Percentiles rank a stretch among this genome's conserved stretches.
These are phyloP conservation scores for Cladophialophora carrionii DNA, from an alignment of 2,329 filamentous ascomycete species.

Conservation along the genomic window DNA sequence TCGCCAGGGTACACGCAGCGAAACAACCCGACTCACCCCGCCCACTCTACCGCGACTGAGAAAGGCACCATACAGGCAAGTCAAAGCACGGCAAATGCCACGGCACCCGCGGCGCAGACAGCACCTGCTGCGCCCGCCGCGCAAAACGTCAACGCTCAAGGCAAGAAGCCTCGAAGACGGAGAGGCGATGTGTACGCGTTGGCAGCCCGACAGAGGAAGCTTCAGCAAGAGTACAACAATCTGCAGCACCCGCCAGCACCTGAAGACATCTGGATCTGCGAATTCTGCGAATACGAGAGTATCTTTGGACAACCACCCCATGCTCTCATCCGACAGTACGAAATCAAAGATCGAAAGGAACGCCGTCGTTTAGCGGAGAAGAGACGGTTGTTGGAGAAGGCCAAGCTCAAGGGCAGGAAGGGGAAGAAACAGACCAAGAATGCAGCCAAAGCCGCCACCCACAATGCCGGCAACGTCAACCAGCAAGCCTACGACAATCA, in stretches of 20 bases:
- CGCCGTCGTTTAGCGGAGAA: slow-evolving; percentile 85
- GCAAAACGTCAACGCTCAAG: slow-evolving; percentile 52
- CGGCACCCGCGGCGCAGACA: slow-evolving; percentile 46
- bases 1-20: slow-evolving; percentile 38
- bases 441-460: slow-evolving; percentile 54
- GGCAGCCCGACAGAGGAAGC: slow-evolving; percentile 76
- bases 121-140: slow-evolving; percentile 36
- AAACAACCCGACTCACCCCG: slow-evolving; percentile 34
- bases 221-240: slow-evolving; percentile 76
- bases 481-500: slow-evolving; percentile 49
- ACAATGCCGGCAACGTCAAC: slow-evolving; percentile 42
- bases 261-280: slow-evolving; percentile 90
- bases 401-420: slow-evolving; percentile 90
- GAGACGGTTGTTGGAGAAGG: slow-evolving; percentile 81
- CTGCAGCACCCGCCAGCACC: slow-evolving; percentile 69
- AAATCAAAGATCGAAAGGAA: slow-evolving; percentile 87
- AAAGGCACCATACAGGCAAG: slow-evolving; percentile 58
- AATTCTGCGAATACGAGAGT: slow-evolving; percentile 96
- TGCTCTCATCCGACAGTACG: slow-evolving; percentile 86
- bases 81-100: slow-evolving; percentile 59
- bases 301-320: slow-evolving; percentile 88
- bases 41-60: slow-evolving; percentile 41
- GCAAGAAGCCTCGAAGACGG: slow-evolving; percentile 67
- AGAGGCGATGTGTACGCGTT: slow-evolving; percentile 71
- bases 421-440: slow-evolving; percentile 79